Evolutionary conservation across 2,329 filamentous ascomycete genomes (phyloP), one percentile per base, ranked within the genome.

Genomic region (Zalaria sp.): DNA sequence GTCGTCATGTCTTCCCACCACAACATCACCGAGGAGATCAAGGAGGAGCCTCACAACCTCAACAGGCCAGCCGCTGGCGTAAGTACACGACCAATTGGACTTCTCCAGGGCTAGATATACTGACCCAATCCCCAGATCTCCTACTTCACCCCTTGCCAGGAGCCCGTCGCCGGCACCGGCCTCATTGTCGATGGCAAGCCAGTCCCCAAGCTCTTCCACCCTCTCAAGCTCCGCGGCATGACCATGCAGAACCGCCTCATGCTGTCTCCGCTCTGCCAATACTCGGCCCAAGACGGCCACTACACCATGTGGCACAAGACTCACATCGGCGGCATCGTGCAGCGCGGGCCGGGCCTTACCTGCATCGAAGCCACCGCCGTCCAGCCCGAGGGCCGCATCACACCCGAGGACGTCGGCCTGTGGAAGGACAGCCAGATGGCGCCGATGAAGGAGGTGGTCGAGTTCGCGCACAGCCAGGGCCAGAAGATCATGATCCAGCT

Each of bases 361-460:
- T 75, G 87, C 45, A 69, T 88, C 43, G 88, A 94, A 64, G 85
- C 87, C 26, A 87, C 83, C 1, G 69, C 78, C 28, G 82, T 93
- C 0, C 68, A 75, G 6, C 63, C 83, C 4, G 77, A 88, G 50
- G 87, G 87, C 27, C 75, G 88, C 42, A 93, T 93, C 65, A 82
- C 83, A 1, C 85, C 86, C 1, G 71, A 88, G 57, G 83, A 89
- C 57, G 64, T 67, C 8, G 86, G 88, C 1, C 64, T 95, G 5
- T 95, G 87, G 88, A 71, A 81, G 47, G 88, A 94, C 58, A 77
- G 72, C 29, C 88, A 95, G 59, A 80, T 88, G 46, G 79, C 72
- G 47, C 78, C 79, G 0, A 64, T 93, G 44, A 73, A 71, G 55
- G 72, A 74, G 45, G 72, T 89, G 37, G 75, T 79, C 31, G 83